Base-by-base conservation (phyloP, 2,329 filamentous ascomycete genomes). In the Thielaviopsis euricoi region DNA sequence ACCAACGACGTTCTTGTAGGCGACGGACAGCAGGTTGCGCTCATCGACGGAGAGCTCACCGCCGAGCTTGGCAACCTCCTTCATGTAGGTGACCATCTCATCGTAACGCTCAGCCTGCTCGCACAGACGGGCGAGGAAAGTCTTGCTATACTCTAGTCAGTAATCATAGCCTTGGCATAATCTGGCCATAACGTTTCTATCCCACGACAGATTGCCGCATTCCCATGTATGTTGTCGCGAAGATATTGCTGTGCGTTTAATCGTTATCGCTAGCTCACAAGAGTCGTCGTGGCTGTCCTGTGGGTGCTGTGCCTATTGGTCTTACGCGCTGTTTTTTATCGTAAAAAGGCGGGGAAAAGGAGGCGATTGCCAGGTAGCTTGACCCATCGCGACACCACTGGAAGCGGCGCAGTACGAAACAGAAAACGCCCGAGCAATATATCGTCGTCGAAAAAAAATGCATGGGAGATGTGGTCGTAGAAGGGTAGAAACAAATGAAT, bases 71-170 rank as follows among this genome's bases (percentile, higher is more conserved):
- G 91, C 91, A 69, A 97, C 91, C 86, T 96, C 89, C 88, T 97
- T 97, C 93, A 97, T 97, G 80, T 91, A 96, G 71, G 85, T 89
- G 68, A 97, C 91, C 91, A 97, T 97, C 79, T 97, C 93, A 91
- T 98, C 91, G 78, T 98, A 98, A 73, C 91, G 91, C 83, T 97
- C 93, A 73, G 93, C 93, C 85, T 98, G 93, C 87, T 97, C 93
- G 82, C 93, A 97, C 73, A 98, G 89, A 79, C 93, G 86, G 76
- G 93, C 93, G 75, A 97, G 89, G 83, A 97, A 97, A 72, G 93
- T 97, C 86, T 97, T 97, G 86, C 89, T 95, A 73, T 71, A 55
- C 37, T n/a, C 25, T 40, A 50, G 59, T 60, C 55, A 60, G 58
- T 55, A 57, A 53, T 13, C 15, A 37, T 37, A 21, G 52, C 21